Percentiles rank a stretch among this genome's conserved stretches.
These are phyloP conservation scores for Letharia columbiana DNA, from an alignment of 495 filamentous ascomycete species.

Conservation along the genomic window DNA sequence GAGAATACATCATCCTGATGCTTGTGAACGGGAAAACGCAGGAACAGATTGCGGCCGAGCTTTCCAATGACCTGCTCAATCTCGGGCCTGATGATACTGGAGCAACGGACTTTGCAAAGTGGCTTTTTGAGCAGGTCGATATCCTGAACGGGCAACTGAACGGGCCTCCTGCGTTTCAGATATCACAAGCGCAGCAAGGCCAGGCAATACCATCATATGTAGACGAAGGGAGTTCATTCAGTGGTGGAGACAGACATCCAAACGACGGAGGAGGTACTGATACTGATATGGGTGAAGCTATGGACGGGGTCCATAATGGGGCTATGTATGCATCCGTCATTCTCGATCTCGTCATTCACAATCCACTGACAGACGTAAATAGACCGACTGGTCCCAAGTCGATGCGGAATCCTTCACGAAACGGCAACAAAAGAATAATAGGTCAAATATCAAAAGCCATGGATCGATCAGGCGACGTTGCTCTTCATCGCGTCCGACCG, in stretches of 20 bases:
- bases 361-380: constrained; percentile 21
- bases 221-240: constrained; percentile 25
- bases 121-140: constrained; percentile 82
- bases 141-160: constrained; percentile 56
- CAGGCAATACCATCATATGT: constrained; percentile 35
- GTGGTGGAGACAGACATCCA: constrained; percentile 22
- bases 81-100: constrained; percentile 75
- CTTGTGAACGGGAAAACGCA: constrained; percentile 88
- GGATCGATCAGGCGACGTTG: constrained; percentile 63
- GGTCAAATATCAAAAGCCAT: constrained; percentile 82
- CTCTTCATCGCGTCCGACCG: constrained; percentile 72
- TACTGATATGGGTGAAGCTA: constrained; percentile 61
- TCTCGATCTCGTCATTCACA: constrained; percentile 1
- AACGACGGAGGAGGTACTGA: constrained; percentile 38
- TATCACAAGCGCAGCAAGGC: constrained; percentile 24
- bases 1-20: constrained; percentile 96
- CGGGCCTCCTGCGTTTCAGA: constrained; percentile 30
- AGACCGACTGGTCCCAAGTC: constrained; percentile 93
- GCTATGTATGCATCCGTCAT: constrained; percentile 54
- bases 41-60: constrained; percentile 78
- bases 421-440: constrained; percentile 67
- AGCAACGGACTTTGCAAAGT: constrained; percentile 74
- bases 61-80: constrained; percentile 78
- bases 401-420: constrained; percentile 66
- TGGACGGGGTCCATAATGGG: constrained; percentile 37